These are phyloP conservation scores for Aspergillus phoenicis DNA, from an alignment of 2,329 filamentous ascomycete species.

Conservation along the genomic window DNA sequence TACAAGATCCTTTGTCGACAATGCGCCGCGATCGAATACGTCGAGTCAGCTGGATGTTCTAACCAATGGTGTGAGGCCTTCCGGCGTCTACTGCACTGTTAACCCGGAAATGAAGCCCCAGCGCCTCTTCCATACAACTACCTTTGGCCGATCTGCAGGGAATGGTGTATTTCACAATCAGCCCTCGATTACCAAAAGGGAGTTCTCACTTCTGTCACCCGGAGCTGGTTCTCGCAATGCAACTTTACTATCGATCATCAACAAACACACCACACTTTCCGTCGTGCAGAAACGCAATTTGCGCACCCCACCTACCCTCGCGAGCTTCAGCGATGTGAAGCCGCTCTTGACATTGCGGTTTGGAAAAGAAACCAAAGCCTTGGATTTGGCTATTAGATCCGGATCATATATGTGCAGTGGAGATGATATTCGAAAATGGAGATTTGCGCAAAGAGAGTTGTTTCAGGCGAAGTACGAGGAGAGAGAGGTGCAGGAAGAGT, in stretches of 20 bases:
- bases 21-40: conserved; percentile 18
- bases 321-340: neutral
- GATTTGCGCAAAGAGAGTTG: conserved; percentile 24
- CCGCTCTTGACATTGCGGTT: neutral
- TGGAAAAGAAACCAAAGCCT: neutral
- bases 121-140: neutral
- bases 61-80: conserved; percentile 4
- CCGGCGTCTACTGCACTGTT: neutral
- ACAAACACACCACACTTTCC: neutral
- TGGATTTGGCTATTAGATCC: neutral
- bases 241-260: neutral
- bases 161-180: neutral
- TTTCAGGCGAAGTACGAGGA: conserved; percentile 26
- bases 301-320: neutral
- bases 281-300: neutral
- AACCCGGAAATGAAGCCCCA: neutral
- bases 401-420: conserved; percentile 25
- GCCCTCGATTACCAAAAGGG: neutral
- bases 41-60: neutral
- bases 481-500: neutral
- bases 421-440: conserved; percentile 24
- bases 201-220: neutral
- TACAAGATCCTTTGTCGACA: conserved; percentile 14
- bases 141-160: neutral
- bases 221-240: neutral